Evolutionary conservation across 169 alveolate genomes (phyloP).

Genomic region (Cryptosporidium meleagridis): DNA sequence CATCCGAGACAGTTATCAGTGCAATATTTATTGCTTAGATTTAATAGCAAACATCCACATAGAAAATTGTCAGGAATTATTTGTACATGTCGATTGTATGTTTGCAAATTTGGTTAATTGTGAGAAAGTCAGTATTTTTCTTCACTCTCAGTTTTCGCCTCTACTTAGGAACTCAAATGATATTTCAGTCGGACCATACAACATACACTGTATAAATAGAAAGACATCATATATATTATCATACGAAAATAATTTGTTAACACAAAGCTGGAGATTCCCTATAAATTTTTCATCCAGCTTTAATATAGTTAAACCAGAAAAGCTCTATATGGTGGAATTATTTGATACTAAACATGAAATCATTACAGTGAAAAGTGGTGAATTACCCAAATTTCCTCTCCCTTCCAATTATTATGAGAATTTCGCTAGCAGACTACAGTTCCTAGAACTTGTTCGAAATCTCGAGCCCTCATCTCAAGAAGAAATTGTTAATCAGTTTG

Average conservation of each 20-base stretch:
- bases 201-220: slow-evolving; percentile 22
- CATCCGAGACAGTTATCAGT: background rate
- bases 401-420: slow-evolving; percentile 16
- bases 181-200: slow-evolving; percentile 42
- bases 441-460: slow-evolving; percentile 11
- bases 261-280: slow-evolving; percentile 35
- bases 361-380: background rate
- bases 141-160: slow-evolving; percentile 62
- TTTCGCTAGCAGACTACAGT: background rate
- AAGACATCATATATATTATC: slow-evolving; percentile 37
- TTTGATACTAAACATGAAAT: background rate
- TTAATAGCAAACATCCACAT: slow-evolving; percentile 18
- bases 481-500: slow-evolving; percentile 3
- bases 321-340: slow-evolving; percentile 8
- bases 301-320: slow-evolving; percentile 14
- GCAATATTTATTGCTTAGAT: slow-evolving; percentile 18
- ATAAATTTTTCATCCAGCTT: slow-evolving; percentile 4
- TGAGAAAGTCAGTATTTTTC: background rate
- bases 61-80: background rate
- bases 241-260: background rate
- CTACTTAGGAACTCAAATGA: background rate
- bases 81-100: slow-evolving; percentile 43
- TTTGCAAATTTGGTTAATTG: background rate
- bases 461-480: slow-evolving; percentile 3
- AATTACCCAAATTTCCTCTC: background rate